Percentiles rank a stretch among this genome's conserved stretches.
Evolutionary conservation across 2,329 filamentous ascomycete genomes (phyloP).

Genomic region (Hortaea werneckii): DNA sequence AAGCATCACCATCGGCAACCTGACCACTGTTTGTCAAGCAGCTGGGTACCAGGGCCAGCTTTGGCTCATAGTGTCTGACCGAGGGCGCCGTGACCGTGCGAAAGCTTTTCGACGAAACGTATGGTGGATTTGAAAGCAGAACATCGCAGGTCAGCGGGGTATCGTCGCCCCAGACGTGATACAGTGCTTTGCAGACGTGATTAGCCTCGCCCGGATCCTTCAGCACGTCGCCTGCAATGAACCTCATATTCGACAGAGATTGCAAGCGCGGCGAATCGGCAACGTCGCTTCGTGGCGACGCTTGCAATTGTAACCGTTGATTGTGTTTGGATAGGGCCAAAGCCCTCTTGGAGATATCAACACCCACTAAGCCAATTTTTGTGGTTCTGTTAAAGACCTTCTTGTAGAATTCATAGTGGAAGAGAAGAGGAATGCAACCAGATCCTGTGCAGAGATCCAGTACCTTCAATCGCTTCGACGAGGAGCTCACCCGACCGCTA

Average conservation of each 20-base stretch:
- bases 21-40: background rate
- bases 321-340: slow-evolving; percentile 47
- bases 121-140: slow-evolving; percentile 82
- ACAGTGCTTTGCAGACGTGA: slow-evolving; percentile 1
- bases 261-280: background rate
- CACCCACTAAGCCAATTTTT: slow-evolving; percentile 47
- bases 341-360: slow-evolving; percentile 63
- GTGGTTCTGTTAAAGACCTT: slow-evolving; percentile 10
- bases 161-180: background rate
- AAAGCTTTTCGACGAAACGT: slow-evolving; percentile 62
- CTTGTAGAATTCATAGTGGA: slow-evolving; percentile 51
- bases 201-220: background rate
- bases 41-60: slow-evolving; percentile 61
- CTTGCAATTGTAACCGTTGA: background rate
- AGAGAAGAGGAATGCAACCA: slow-evolving; percentile 75
- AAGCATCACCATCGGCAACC: slow-evolving; percentile 40
- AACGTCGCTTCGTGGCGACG: too few relatives aligned
- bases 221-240: slow-evolving; percentile 28
- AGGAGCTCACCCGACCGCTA: background rate
- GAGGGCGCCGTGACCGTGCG: slow-evolving; percentile 55
- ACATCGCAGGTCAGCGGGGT: slow-evolving; percentile 38
- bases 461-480: slow-evolving; percentile 42
- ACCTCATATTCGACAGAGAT: slow-evolving; percentile 16
- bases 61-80: slow-evolving; percentile 74
- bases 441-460: slow-evolving; percentile 85